Percentiles rank a stretch among this genome's conserved stretches.
Conservation (phyloP, 306 rosid species). For the Lathyrus tuberosus region DNA sequence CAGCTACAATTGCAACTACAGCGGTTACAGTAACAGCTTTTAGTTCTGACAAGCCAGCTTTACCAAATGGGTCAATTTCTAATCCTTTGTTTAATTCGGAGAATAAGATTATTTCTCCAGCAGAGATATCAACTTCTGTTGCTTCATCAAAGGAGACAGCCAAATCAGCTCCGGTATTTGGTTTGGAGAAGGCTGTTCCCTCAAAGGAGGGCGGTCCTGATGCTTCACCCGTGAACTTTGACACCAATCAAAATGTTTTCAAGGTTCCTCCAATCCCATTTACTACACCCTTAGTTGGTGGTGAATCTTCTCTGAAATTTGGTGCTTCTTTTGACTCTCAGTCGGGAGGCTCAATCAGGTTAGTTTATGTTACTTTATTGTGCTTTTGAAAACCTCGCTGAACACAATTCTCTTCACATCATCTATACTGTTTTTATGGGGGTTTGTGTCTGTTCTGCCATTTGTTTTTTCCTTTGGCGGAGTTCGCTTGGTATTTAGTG, state of each 20-base stretch:
- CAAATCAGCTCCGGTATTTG: constrained; percentile 41
- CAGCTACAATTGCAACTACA: constrained; percentile 29
- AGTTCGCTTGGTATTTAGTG: constrained; percentile 7
- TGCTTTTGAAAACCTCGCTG: constrained; percentile 1
- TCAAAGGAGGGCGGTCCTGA: constrained; percentile 45
- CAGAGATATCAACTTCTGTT: constrained; percentile 25
- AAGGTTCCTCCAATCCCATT: constrained; percentile 42
- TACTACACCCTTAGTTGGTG: constrained; percentile 40
- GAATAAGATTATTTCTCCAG: constrained; percentile 29
- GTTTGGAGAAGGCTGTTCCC: constrained; percentile 47
- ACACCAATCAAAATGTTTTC: constrained; percentile 38
- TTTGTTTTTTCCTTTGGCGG: neutral
- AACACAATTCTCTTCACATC: neutral
- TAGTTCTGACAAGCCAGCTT: constrained; percentile 45
- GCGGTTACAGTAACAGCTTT: constrained; percentile 39
- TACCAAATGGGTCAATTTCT: constrained; percentile 42
- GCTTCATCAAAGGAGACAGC: constrained; percentile 38
- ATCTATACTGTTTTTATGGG: constrained; percentile 10
- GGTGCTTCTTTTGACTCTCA: constrained; percentile 47
- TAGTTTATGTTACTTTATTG: constrained; percentile 32
- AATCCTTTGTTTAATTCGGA: constrained; percentile 39
- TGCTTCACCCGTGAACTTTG: constrained; percentile 38
- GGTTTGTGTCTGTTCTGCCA: constrained; percentile 9
- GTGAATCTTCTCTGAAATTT: constrained; percentile 41
- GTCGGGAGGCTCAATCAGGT: constrained; percentile 65